A percentile compares a stretch with the other conserved stretches of the same genome.
Conservation (phyloP, 345 rosid genomes). For the Populus tremula region DNA sequence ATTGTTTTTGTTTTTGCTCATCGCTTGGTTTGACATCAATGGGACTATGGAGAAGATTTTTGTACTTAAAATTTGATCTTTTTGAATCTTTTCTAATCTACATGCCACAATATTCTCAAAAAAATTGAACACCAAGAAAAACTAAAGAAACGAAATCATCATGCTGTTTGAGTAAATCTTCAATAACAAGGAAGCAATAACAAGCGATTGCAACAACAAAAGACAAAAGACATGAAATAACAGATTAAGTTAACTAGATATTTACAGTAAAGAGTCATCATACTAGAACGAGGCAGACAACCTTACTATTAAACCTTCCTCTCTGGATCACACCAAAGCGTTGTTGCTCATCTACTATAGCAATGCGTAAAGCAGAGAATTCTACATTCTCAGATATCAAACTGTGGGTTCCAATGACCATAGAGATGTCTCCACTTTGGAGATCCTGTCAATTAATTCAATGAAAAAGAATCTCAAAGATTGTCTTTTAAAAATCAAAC, state of each 20-base stretch:
- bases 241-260: background rate
- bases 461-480: slow-evolving; percentile 16
- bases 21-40: too few species aligned
- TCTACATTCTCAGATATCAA: slow-evolving; percentile 82
- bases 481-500: slow-evolving; percentile 16
- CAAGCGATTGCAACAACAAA: background rate
- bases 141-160: background rate
- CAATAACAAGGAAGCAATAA: background rate
- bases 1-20: too few species aligned
- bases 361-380: slow-evolving; percentile 79
- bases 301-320: slow-evolving; percentile 96
- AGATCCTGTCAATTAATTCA: slow-evolving; percentile 55
- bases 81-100: too few species aligned
- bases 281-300: slow-evolving; percentile 28
- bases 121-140: background rate
- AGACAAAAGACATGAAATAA: background rate
- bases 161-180: background rate
- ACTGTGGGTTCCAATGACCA: slow-evolving; percentile 95
- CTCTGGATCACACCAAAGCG: slow-evolving; percentile 98
- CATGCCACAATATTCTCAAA: too few species aligned
- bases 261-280: background rate
- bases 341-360: slow-evolving; percentile 97
- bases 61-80: too few species aligned
- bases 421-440: slow-evolving; percentile 71
- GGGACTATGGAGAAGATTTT: too few species aligned